These are phyloP conservation scores for Globisporangium barbulae DNA, from an alignment of 352 stramenopile genomes.

Conservation along the genomic window DNA sequence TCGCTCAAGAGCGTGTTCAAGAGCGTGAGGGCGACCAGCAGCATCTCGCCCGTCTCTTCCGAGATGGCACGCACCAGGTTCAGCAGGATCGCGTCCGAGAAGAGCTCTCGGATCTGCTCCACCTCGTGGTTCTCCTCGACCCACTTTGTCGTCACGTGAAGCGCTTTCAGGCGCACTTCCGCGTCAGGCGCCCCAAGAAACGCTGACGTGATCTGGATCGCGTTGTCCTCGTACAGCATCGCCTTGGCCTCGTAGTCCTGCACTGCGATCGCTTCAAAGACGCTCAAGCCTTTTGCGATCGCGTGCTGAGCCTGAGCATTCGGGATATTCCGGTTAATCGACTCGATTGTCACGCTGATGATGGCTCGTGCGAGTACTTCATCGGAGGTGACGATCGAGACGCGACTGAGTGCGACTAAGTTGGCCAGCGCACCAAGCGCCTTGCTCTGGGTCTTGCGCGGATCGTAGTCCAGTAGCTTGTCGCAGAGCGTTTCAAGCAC, in stretches of 20 bases:
- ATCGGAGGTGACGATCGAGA: constrained; percentile 12
- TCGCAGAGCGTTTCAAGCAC: constrained; percentile 46
- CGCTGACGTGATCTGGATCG: constrained; percentile 37
- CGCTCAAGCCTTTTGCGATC: constrained; percentile 37
- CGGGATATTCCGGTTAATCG: constrained; percentile 32
- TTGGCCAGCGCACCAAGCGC: constrained; percentile 41
- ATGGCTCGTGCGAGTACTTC: constrained; percentile 15
- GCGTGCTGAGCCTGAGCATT: constrained; percentile 30
- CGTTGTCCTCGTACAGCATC: constrained; percentile 35
- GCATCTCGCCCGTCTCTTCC: constrained; percentile 30
- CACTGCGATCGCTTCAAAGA: constrained; percentile 47
- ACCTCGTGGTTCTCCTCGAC: constrained; percentile 37
- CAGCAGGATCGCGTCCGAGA: constrained; percentile 36
- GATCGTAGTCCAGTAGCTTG: constrained; percentile 34
- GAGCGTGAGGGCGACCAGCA: constrained; percentile 42
- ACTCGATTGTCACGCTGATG: constrained; percentile 27
- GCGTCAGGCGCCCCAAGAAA: constrained; percentile 37
- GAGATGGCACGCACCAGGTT: constrained; percentile 50
- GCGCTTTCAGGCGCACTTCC: constrained; percentile 43
- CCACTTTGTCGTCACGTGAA: constrained; percentile 41
- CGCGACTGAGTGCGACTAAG: constrained; percentile 15
- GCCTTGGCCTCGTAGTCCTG: constrained; percentile 24
- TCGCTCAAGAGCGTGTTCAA: constrained; percentile 50
- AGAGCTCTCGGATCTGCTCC: constrained; percentile 20
- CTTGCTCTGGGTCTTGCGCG: constrained; percentile 34